Conservation (phyloP, 139 green algal genomes). For the Tetradesmus lagerheimii region DNA sequence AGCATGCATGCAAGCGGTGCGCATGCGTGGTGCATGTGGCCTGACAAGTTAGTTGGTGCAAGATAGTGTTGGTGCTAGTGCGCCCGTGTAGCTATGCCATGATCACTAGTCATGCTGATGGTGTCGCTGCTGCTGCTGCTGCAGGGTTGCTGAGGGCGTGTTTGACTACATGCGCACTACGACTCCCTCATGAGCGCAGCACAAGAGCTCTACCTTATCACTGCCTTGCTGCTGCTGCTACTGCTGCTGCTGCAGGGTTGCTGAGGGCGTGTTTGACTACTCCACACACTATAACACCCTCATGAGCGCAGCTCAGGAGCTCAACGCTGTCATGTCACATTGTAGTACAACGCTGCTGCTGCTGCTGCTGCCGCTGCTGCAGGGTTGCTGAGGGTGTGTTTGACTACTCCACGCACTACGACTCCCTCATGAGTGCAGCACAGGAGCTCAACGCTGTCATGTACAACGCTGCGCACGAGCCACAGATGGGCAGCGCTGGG, state of each 20-base stretch:
- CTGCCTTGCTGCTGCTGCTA: background rate
- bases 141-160: slow-evolving; percentile 51
- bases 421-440: slow-evolving; percentile 40
- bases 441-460: slow-evolving; percentile 4
- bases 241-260: slow-evolving; percentile 26
- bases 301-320: slow-evolving; percentile 25
- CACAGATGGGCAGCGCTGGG: background rate
- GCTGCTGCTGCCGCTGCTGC: background rate
- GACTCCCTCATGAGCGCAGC: slow-evolving; percentile 43
- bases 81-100: too few relatives aligned
- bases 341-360: background rate
- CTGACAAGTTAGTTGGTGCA: too few relatives aligned
- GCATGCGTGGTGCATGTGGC: too few relatives aligned
- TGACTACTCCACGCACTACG: slow-evolving; percentile 70
- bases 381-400: slow-evolving; percentile 60
- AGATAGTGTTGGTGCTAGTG: too few relatives aligned
- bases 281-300: slow-evolving; percentile 60
- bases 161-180: slow-evolving; percentile 74
- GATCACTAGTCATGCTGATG: background rate
- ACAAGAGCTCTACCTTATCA: background rate
- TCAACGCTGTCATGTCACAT: background rate
- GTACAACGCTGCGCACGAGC: background rate
- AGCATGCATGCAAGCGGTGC: too few relatives aligned
- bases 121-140: background rate
- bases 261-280: slow-evolving; percentile 69